Percentiles rank a stretch among this genome's conserved stretches.
Conservation (phyloP, 345 rosid genomes). For the thale cress (Arabidopsis thaliana) region DNA sequence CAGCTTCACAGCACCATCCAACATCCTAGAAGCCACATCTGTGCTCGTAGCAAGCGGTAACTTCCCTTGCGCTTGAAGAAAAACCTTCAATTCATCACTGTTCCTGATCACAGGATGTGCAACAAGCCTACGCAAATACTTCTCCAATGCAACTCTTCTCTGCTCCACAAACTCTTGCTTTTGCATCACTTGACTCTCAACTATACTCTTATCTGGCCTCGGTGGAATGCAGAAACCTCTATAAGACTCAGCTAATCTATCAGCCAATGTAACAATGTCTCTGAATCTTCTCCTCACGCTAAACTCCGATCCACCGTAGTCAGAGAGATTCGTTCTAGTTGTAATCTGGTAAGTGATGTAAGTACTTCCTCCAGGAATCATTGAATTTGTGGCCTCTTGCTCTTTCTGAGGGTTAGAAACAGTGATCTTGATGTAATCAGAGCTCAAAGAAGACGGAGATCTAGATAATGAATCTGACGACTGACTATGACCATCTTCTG, state of each 20-base stretch:
- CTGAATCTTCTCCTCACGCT: slow-evolving; percentile 81
- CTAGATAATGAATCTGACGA: slow-evolving; percentile 54
- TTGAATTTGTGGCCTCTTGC: slow-evolving; percentile 71
- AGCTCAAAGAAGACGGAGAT: slow-evolving; percentile 61
- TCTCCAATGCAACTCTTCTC: slow-evolving; percentile 88
- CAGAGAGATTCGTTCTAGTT: slow-evolving; percentile 80
- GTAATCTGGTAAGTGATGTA: slow-evolving; percentile 79
- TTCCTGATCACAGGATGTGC: slow-evolving; percentile 74
- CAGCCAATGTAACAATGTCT: slow-evolving; percentile 82
- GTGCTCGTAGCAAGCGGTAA: slow-evolving; percentile 66
- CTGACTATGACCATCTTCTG: slow-evolving; percentile 53
- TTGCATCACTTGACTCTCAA: slow-evolving; percentile 97
- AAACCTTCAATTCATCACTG: slow-evolving; percentile 85
- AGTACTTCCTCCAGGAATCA: slow-evolving; percentile 70
- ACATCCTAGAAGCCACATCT: slow-evolving; percentile 92
- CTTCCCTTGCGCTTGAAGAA: slow-evolving; percentile 84
- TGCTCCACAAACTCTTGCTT: slow-evolving; percentile 97
- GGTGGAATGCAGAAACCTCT: slow-evolving; percentile 90
- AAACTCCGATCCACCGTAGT: slow-evolving; percentile 67
- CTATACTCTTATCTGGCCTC: slow-evolving; percentile 91
- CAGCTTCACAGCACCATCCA: slow-evolving; percentile 86
- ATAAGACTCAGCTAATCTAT: slow-evolving; percentile 81
- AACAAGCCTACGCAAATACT: slow-evolving; percentile 71
- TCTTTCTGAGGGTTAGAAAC: slow-evolving; percentile 91
- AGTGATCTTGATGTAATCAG: slow-evolving; percentile 72